Evolutionary conservation across 2,329 filamentous ascomycete genomes (phyloP).

Genomic region (Parastagonospora nodorum): DNA sequence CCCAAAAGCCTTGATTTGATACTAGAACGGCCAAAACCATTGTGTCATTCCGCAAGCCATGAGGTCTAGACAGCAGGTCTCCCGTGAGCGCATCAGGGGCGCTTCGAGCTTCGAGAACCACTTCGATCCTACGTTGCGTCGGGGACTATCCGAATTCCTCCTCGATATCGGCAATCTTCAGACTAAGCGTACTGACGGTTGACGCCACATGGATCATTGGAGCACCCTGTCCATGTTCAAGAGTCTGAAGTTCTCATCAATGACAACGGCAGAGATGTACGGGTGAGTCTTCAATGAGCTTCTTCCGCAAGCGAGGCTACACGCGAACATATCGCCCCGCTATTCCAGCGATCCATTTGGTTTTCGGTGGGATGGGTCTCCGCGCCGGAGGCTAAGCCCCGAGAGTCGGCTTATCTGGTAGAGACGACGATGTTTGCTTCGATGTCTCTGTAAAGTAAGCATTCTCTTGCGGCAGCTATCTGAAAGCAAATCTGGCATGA

Average conservation of each 20-base stretch:
- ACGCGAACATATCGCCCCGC: neutral
- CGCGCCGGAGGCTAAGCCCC: neutral
- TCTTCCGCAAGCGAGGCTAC: neutral
- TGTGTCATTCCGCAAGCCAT: conserved; percentile 2
- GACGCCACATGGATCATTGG: neutral
- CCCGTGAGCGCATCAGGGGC: conserved; percentile 19
- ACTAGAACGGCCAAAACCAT: conserved; percentile 6
- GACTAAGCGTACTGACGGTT: neutral
- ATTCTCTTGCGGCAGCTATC: neutral
- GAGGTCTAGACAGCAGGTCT: conserved; percentile 11
- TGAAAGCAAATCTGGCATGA: neutral
- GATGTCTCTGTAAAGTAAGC: neutral
- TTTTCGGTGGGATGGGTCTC: neutral
- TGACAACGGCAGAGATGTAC: neutral
- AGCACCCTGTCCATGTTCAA: too few relatives aligned
- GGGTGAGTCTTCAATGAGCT: neutral
- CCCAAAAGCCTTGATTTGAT: neutral
- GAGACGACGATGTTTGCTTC: neutral
- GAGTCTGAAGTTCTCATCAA: too few relatives aligned
- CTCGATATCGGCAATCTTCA: conserved; percentile 6
- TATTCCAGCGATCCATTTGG: neutral
- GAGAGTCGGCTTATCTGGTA: neutral
- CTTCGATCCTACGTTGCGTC: neutral
- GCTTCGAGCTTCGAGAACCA: too few relatives aligned
- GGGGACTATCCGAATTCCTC: neutral